Percentiles rank a stretch among this genome's conserved stretches.
phyloP scores from a whole-genome alignment of 192 early-diverging fungal species.

The Coemansia reversa region DNA sequence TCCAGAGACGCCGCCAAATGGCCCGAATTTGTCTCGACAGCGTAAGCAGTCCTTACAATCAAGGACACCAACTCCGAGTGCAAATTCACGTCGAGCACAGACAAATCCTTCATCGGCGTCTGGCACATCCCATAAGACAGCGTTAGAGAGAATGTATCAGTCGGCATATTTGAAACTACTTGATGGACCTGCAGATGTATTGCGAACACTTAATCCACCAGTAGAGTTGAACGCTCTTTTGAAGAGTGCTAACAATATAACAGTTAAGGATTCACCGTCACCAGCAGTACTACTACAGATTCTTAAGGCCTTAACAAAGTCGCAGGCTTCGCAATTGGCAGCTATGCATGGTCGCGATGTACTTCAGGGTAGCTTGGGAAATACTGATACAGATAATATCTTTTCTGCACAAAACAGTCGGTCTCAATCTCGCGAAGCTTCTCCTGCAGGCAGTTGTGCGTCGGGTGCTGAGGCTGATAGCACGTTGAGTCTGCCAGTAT shows the following conservation, averaged over 20 bases:
- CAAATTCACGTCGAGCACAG: background rate
- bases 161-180: conserved; percentile 48
- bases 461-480: conserved; percentile 32
- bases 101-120: background rate
- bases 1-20: conserved; percentile 9
- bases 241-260: background rate
- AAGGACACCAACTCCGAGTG: background rate
- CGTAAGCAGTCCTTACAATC: background rate
- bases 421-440: conserved; percentile 35
- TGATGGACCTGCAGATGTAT: conserved; percentile 31
- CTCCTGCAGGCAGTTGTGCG: conserved; percentile 23
- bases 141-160: conserved; percentile 50
- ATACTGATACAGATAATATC: conserved; percentile 2
- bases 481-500: conserved; percentile 2
- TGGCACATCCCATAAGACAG: conserved; percentile 16
- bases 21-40: background rate
- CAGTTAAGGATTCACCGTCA: background rate
- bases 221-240: conserved; percentile 33
- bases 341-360: conserved; percentile 40
- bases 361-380: background rate
- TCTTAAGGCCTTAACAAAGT: conserved; percentile 47
- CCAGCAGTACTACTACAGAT: conserved; percentile 25
- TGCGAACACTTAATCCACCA: conserved; percentile 41
- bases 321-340: conserved; percentile 47
- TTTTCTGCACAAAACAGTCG: conserved; percentile 13